Base-by-base conservation (phyloP, 305 asterid genomes). In the Fraxinus sp. region DNA sequence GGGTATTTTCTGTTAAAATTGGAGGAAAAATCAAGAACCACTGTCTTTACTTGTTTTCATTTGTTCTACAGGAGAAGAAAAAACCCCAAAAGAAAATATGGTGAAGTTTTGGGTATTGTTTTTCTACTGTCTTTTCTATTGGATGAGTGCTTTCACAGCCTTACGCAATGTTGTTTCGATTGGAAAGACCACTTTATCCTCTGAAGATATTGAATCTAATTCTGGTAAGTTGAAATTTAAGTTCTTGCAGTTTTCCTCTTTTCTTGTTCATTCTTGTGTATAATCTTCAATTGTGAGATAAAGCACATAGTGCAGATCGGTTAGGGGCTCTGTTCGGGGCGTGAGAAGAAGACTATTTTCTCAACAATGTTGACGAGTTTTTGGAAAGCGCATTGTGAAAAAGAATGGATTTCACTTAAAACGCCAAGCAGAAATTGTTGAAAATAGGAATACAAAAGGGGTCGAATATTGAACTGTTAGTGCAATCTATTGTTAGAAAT, bases 181-280 rank as follows among this genome's bases (percentile, higher is more conserved):
- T 24, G 87, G 88, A 36, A 87, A 87, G 35, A 26, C 70, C 59
- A 79, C 90, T 57, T 57, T 83, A 20, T 84, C 90, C 22, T 87
- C 87, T 49, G 86, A 84, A 30, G 89, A 83, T 37, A 76, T 87
- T 79, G 88, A 89, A 81, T 89, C 90, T 77, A 86, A 84, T 59
- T 89, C 87, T 81, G 88, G 90, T 87, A 75, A 79, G 24, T 79
- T 78, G 75, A 41, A 36, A 78, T 75, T 68, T 77, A 32, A 5
- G 3, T 43, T 32, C 32, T 57, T 57, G 24, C 9, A n/a, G 20
- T 57, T 57, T 7, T 20, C 1, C 20, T 57, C 26, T n/a, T 20
- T 57, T 57, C 26, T 57, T 18, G 26, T 57, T 57, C 11, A 1
- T 57, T 57, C 26, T 57, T 57, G 20, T 57, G 9, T 57, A 18